Percentiles rank a stretch among this genome's conserved stretches.
phyloP scores from a whole-genome alignment of 2,329 filamentous ascomycete species.

The Penicillium olsonii region DNA sequence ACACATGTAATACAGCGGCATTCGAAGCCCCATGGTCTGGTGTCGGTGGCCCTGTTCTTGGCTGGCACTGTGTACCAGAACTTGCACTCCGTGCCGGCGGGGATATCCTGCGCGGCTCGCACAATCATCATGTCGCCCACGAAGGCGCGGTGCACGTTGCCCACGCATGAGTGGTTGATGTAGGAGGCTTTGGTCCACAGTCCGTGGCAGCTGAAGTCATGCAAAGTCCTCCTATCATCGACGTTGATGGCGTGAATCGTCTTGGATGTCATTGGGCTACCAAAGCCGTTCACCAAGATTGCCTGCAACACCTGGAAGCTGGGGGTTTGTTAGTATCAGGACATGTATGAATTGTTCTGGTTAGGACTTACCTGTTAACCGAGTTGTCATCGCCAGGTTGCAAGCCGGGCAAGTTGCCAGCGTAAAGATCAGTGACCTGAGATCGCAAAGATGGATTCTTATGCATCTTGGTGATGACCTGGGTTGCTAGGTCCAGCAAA shows the following conservation, averaged over 20 bases:
- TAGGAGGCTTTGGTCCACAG: slow-evolving; percentile 53
- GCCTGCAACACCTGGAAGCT: slow-evolving; percentile 52
- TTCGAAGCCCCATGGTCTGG: slow-evolving; percentile 25
- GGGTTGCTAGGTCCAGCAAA: background rate
- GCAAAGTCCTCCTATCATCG: background rate
- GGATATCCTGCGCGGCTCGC: slow-evolving; percentile 49
- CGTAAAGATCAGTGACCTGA: slow-evolving; percentile 39
- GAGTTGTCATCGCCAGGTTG: background rate
- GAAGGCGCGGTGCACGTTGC: slow-evolving; percentile 52
- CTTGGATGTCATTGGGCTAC: slow-evolving; percentile 26
- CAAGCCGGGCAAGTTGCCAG: slow-evolving; percentile 31
- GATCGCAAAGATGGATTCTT: slow-evolving; percentile 38
- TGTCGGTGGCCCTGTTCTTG: background rate
- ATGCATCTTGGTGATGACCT: slow-evolving; percentile 48
- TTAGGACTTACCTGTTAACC: background rate
- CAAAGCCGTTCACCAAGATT: slow-evolving; percentile 49
- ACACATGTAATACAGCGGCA: slow-evolving; percentile 25
- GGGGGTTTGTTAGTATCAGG: background rate
- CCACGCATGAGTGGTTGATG: slow-evolving; percentile 56
- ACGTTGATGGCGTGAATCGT: slow-evolving; percentile 15
- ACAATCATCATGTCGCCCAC: slow-evolving; percentile 58
- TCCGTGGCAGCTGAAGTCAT: slow-evolving; percentile 34
- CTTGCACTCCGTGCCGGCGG: slow-evolving; percentile 48
- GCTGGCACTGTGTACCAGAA: slow-evolving; percentile 39
- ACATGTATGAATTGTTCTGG: background rate